phyloP scores from a whole-genome alignment of 345 rosid genomes.

The Chamaenerion angustifolium region DNA sequence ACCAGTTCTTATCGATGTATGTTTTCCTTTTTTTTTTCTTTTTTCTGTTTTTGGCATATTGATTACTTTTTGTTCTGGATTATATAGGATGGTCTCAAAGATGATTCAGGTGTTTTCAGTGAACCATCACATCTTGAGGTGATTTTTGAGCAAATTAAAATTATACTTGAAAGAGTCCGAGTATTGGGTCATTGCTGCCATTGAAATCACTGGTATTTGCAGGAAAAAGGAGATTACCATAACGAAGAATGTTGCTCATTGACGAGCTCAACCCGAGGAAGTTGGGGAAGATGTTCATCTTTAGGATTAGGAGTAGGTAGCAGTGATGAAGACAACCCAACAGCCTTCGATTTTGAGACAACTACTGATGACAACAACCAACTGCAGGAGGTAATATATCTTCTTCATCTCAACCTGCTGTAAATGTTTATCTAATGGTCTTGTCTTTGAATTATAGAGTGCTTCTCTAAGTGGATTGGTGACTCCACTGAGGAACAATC shows the following conservation, averaged over 20 bases:
- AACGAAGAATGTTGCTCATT: constrained; percentile 75
- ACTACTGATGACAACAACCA: constrained; percentile 22
- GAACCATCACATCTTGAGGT: no score
- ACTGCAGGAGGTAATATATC: constrained; percentile 36
- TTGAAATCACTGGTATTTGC: constrained; percentile 6
- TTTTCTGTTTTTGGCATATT: no score
- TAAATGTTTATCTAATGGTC: no score
- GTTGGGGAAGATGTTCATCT: constrained; percentile 99
- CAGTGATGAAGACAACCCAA: constrained; percentile 64
- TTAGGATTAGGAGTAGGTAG: constrained; percentile 30
- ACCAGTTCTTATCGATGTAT: constrained; percentile 25
- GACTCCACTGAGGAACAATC: no score
- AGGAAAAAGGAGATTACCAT: constrained; percentile 49
- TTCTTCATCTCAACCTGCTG: no score
- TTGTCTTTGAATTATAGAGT: no score
- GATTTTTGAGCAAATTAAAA: no score
- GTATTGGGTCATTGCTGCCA: no score
- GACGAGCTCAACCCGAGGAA: constrained; percentile 93
- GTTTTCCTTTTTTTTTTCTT: constrained; percentile 3
- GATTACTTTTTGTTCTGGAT: neutral
- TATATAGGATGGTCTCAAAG: no score
- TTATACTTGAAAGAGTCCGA: no score
- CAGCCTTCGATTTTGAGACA: constrained; percentile 13
- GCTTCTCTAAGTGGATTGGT: no score
- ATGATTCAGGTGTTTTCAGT: no score